These are phyloP conservation scores for Phytophthora vignae DNA, from an alignment of 352 stramenopile species.

Conservation along the genomic window DNA sequence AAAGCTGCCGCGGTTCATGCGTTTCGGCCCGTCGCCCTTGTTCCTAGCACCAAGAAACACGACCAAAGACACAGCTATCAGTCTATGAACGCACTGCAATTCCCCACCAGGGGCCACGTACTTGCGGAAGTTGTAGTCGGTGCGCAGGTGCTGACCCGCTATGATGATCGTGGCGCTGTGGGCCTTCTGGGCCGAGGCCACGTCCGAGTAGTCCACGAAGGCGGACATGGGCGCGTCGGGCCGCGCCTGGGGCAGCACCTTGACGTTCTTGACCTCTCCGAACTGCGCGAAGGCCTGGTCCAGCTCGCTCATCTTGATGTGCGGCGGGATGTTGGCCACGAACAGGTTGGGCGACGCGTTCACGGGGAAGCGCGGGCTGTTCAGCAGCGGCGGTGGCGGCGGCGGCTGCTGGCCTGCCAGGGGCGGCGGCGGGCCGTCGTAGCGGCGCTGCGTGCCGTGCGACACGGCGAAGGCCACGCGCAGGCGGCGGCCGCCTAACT, in stretches of 20 bases:
- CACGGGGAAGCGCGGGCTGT: conserved; percentile 25
- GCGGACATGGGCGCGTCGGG: conserved; percentile 66
- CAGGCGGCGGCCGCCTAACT: conserved; percentile 52
- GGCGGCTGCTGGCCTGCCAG: conserved; percentile 1
- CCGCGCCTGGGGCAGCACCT: conserved; percentile 57
- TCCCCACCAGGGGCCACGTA: too few relatives aligned
- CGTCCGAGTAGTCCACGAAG: conserved; percentile 66
- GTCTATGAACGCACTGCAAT: too few relatives aligned
- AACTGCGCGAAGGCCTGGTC: conserved; percentile 66
- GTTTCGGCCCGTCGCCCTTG: conserved; percentile 34
- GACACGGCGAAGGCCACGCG: conserved; percentile 55
- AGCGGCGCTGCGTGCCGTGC: conserved; percentile 36
- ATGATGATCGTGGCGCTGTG: conserved; percentile 54
- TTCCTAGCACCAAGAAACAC: conserved; percentile 15
- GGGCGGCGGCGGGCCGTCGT: conserved; percentile 33
- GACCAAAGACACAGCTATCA: not conserved
- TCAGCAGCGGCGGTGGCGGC: conserved; percentile 18
- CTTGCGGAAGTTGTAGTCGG: conserved; percentile 68
- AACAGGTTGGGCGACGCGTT: conserved; percentile 60
- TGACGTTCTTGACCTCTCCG: conserved; percentile 70
- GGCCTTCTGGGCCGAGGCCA: conserved; percentile 49
- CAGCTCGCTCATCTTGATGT: conserved; percentile 69
- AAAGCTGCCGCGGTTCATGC: conserved; percentile 25
- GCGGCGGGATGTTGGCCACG: conserved; percentile 69
- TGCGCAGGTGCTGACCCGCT: conserved; percentile 49